Evolutionary conservation across 2,329 filamentous ascomycete species (phyloP).

Genomic region (Fusarium annulatum): DNA sequence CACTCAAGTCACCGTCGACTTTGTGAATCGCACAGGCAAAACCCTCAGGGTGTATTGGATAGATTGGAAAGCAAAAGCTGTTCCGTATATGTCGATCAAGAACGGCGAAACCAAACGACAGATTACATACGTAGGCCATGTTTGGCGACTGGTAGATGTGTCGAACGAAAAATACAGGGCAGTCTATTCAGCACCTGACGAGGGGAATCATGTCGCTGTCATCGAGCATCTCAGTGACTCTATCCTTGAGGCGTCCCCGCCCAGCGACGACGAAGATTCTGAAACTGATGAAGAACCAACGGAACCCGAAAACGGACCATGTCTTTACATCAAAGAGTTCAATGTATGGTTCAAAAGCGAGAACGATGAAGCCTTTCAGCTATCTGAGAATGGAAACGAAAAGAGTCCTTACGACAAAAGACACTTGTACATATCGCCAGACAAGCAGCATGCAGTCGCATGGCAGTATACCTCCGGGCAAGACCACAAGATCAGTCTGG

Average conservation of each 20-base stretch:
- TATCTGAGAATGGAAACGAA: slow-evolving; percentile 32
- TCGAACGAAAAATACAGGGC: slow-evolving; percentile 9
- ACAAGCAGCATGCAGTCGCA: slow-evolving; percentile 24
- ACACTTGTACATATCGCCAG: slow-evolving; percentile 30
- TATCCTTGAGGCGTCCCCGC: not conserved
- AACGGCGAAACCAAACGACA: slow-evolving; percentile 24
- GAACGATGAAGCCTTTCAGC: slow-evolving; percentile 11
- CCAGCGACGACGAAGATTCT: not conserved
- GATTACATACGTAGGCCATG: slow-evolving; percentile 34
- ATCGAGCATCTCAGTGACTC: slow-evolving; percentile 19
- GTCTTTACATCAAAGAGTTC: slow-evolving; percentile 6
- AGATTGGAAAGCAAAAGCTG: slow-evolving; percentile 31
- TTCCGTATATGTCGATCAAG: slow-evolving; percentile 29
- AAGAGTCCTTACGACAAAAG: slow-evolving; percentile 35
- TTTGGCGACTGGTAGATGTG: slow-evolving; percentile 36
- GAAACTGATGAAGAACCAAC: not conserved
- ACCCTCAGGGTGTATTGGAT: slow-evolving; percentile 42
- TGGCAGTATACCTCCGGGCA: slow-evolving; percentile 42
- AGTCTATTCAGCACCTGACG: slow-evolving; percentile 29
- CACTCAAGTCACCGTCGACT: slow-evolving; percentile 26
- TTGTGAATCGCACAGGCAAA: slow-evolving; percentile 41
- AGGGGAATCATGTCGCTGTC: slow-evolving; percentile 19
- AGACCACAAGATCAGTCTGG: slow-evolving; percentile 26
- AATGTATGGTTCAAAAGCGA: slow-evolving; percentile 22
- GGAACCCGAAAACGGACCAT: not conserved